Base-by-base conservation (phyloP, 306 rosid genomes). In the Inga oerstediana region DNA sequence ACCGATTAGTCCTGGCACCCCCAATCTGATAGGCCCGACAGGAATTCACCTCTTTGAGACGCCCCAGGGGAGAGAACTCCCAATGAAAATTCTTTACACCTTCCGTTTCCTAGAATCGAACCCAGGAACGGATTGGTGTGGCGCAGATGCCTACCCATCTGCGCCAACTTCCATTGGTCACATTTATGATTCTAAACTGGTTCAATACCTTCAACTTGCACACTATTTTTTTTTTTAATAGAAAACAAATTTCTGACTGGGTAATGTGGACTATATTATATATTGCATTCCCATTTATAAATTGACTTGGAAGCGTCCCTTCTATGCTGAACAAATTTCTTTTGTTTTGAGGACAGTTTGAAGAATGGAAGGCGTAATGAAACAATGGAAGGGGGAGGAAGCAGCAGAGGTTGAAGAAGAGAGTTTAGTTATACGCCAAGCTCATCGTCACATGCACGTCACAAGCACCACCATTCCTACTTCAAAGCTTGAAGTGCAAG, bases 301-400 rank as follows among this genome's bases (percentile, higher is more conserved):
- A 64, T 64, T 27, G 39, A 64, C 8, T 30, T 64, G 30, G 20
- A 64, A 4, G 19, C 9, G 17, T 61, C 27, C 8, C 15, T 10
- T 64, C 39, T 64, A 3, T 66, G 74, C 41, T 11, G 20, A 13
- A 45, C 43, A 39, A 7, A 12, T 24, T 75, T 27, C 71, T 75
- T 37, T 77, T 72, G 82, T 35, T 43, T 32, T 49, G 69, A 27
- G 39, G 14, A 56, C 44, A 39, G 83, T 39, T 39, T 49, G 54
- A 74, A 81, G 78, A 72, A 72, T 85, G 85, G 85, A 72, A 22
- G 83, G 30, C 44, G 49, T 14, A 12, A 58, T 10, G 61, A 49
- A 76, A 56, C 76, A 74, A 46, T 83, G 85, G 85, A 76, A 86
- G 56, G 88, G 83, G 34, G 64, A 52, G 30, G 44, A 43, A 7